Conservation (phyloP, 2,329 filamentous ascomycete genomes). For the Pyrenochaeta sp. region DNA sequence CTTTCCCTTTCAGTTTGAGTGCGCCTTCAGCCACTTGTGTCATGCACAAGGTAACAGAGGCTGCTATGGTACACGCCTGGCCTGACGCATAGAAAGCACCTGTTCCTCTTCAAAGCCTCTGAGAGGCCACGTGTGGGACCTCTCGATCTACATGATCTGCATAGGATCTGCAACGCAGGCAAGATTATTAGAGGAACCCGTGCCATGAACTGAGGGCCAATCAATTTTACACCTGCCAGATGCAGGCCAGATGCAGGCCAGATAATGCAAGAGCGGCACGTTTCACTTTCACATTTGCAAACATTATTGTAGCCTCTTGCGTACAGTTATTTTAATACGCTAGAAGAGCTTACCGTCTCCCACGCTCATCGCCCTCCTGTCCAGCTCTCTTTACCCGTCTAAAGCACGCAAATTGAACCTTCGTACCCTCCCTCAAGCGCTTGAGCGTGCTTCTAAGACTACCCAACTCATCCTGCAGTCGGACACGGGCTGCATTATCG, state of each 20-base stretch:
- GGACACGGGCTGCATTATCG: slow-evolving; percentile 81
- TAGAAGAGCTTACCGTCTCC: not conserved
- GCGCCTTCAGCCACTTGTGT: not conserved
- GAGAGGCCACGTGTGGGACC: not conserved
- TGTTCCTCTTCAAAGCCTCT: not conserved
- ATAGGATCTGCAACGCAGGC: not conserved
- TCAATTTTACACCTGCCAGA: not conserved
- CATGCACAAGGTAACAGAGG: not conserved
- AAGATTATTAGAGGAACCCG: not conserved
- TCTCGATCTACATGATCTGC: not conserved
- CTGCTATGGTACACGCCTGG: no score
- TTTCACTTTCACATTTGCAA: not conserved
- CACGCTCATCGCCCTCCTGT: not conserved
- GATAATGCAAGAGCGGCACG: not conserved
- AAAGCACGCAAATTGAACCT: slow-evolving; percentile 50
- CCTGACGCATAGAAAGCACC: no score
- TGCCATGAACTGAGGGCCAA: not conserved
- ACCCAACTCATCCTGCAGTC: slow-evolving; percentile 84
- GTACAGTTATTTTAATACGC: not conserved
- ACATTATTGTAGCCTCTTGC: not conserved
- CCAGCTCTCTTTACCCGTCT: slow-evolving; percentile 35
- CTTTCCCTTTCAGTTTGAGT: not conserved
- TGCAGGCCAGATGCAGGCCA: not conserved
- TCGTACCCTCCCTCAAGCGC: slow-evolving; percentile 54
- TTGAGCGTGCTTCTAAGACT: slow-evolving; percentile 91